Base-by-base conservation (phyloP, 768 basidiomycete species). In the Tulasnella sp. region DNA sequence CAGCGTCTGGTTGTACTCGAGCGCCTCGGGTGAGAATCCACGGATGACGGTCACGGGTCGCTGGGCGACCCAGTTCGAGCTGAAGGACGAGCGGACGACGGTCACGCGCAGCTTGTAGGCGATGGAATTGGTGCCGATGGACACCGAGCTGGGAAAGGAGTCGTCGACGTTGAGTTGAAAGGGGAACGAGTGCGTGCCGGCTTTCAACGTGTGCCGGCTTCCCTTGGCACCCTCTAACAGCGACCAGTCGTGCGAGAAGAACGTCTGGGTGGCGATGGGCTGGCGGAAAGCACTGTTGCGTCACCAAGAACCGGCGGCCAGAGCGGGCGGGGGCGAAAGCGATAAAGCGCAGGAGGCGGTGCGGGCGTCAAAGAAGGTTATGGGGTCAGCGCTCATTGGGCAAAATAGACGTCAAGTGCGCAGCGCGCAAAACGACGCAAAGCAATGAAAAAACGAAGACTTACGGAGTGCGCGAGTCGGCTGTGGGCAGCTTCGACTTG, bases 1-100 rank as follows among this genome's bases (percentile, higher is more conserved):
- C 80, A 98, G 90, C 1, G 96, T 96, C 85, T 98, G 96, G 84
- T 96, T 97, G 88, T 95, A 98, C 85, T 98, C 97, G 83, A 98
- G 90, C 0, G 97, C 93, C 81, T 96, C 96, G 1, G 91, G 85
- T 28, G 91, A 88, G 84, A 96, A 93, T 4, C 93, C 91, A 72
- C 96, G 91, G 74, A 94, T 83, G 81, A 99, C 87, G 80, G 88
- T 86, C 75, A 98, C 90, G 16, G 92, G 90, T 75, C 88, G 87
- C 50, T 88, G 86, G 2, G 91, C 88, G 77, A 92, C 90, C 80
- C 95, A 89, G 84, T 94, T 94, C 76, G 89, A 87, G 28, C 83
- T 82, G 80, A 94, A 90, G 28, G 94, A 94, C 0, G 93, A 90
- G 3, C 96, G 92, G 11, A 90, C 88, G n/a, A 93, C 95, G 73